Base-by-base conservation (phyloP, 257 asterid species). In the Nicotiana knightiana region DNA sequence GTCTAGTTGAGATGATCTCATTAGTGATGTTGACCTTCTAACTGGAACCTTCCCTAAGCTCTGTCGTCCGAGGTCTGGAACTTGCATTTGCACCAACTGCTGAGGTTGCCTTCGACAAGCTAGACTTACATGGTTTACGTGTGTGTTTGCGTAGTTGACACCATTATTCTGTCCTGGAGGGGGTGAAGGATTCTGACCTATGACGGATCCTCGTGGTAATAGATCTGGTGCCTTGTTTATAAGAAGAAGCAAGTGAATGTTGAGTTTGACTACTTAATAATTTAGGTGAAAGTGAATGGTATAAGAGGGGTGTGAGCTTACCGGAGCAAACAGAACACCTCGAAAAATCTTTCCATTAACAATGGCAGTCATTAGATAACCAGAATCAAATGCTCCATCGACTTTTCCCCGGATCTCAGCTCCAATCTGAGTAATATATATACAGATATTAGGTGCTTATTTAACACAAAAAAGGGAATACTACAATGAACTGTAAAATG, bases 301-400 rank as follows among this genome's bases (percentile, higher is more conserved):
- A 6, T 63, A 54, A 13, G 28, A 58, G 18, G 61, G 78, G 9
- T 21, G 28, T 33, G 28, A 4, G 57, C 91, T 88, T 88, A 95
- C 99, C 53, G 98, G 97, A 75, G 97, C 83, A 85, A 96, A 96
- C 67, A 96, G 85, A 61, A 96, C 95, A 18, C 99, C 99, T 88
- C 98, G 86, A 61, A 92, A 93, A 9, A 91, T 87, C 89, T 79
- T 91, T 16, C 99, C 99, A n/a, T 92, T 93, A 24, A 95, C 94
- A 1, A 91, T 88, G 28, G 98, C 99, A 3, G 98, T 95, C 97
- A 95, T 95, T 37, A 93, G 90, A 87, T 91, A 95, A 81, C 99
- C 99, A 4, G 99, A 95, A 81, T 95, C 99, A 54, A 95, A 95
- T 4, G 94, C 94, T 28, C 94, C 97, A 58, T 95, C 99, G 9